These are phyloP conservation scores for Cyberlindnera mycetangii DNA, from an alignment of 805 yeast genomes.

Conservation along the genomic window DNA sequence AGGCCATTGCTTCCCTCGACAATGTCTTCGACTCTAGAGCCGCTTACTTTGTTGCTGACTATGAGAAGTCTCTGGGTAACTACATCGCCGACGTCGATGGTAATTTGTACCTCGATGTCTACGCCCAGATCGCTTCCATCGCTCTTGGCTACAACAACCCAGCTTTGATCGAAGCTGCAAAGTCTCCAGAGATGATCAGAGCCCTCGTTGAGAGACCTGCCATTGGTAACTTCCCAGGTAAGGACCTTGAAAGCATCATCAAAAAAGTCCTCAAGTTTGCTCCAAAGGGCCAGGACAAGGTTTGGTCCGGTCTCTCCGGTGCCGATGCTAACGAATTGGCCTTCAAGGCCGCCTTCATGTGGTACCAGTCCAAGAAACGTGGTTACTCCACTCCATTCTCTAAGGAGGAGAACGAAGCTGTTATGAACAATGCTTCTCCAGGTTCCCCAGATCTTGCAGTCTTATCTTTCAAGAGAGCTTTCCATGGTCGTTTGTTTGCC, in stretches of 20 bases:
- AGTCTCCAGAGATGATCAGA: constrained; percentile 64
- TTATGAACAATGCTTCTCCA: constrained; percentile 81
- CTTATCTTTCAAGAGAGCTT: constrained; percentile 80
- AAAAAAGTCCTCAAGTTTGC: constrained; percentile 54
- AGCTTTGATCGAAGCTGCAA: constrained; percentile 62
- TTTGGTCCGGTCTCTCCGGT: constrained; percentile 82
- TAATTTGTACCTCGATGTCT: constrained; percentile 67
- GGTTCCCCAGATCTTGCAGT: constrained; percentile 88
- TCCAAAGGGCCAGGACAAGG: constrained; percentile 69
- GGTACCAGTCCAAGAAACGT: constrained; percentile 67
- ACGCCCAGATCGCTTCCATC: constrained; percentile 83
- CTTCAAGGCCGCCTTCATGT: constrained; percentile 84
- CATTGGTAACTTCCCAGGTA: constrained; percentile 75
- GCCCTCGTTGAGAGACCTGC: constrained; percentile 85
- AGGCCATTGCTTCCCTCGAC: constrained; percentile 50
- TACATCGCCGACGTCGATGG: constrained; percentile 82
- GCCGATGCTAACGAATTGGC: constrained; percentile 87
- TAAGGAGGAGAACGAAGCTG: constrained; percentile 62
- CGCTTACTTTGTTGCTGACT: constrained; percentile 73
- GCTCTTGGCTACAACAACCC: constrained; percentile 88
- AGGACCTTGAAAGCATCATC: constrained; percentile 57
- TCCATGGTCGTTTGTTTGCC: constrained; percentile 95
- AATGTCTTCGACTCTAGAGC: constrained; percentile 70
- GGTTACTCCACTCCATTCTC: constrained; percentile 61
- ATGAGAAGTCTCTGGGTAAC: constrained; percentile 72